A percentile compares a stretch with the other conserved stretches of the same genome.
Conservation (phyloP, 345 rosid species). For the Durio zibethinus region DNA sequence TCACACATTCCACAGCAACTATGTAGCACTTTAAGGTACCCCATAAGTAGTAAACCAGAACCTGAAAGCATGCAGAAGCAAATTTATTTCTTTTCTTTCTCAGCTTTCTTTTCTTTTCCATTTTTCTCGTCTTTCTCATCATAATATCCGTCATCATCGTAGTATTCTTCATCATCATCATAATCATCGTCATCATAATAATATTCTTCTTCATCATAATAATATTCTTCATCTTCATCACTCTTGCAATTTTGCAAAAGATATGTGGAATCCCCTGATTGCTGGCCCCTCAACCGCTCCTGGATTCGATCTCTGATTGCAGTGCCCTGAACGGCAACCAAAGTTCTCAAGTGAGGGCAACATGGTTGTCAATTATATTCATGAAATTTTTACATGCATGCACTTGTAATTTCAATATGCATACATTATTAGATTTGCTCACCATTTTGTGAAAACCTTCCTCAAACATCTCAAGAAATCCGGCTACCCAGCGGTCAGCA, state of each 20-base stretch:
- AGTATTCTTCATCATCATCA: slow-evolving; percentile 29
- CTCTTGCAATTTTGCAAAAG: slow-evolving; percentile 38
- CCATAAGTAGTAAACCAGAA: slow-evolving; percentile 1
- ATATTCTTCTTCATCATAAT: slow-evolving; percentile 28
- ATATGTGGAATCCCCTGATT: not conserved
- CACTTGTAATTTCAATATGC: not conserved
- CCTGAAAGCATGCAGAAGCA: not conserved
- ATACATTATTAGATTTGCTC: slow-evolving; percentile 20
- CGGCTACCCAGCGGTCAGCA: slow-evolving; percentile 98
- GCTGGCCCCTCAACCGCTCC: slow-evolving; percentile 64
- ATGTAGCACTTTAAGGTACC: not conserved
- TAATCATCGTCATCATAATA: slow-evolving; percentile 51
- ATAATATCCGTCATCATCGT: slow-evolving; percentile 38
- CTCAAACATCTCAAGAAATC: slow-evolving; percentile 96
- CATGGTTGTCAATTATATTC: not conserved
- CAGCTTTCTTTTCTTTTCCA: slow-evolving; percentile 26
- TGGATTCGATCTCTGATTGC: slow-evolving; percentile 84
- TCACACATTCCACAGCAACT: slow-evolving; percentile 6
- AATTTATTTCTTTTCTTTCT: slow-evolving; percentile 23
- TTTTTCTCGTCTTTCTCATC: slow-evolving; percentile 39
- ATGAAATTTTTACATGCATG: not conserved
- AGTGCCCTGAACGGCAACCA: slow-evolving; percentile 51
- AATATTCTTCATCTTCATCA: slow-evolving; percentile 33
- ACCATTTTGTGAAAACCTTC: slow-evolving; percentile 99
- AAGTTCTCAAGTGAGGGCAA: not conserved